phyloP scores from a whole-genome alignment of 2,329 filamentous ascomycete genomes.

The Hirsutella rhossiliensis region DNA sequence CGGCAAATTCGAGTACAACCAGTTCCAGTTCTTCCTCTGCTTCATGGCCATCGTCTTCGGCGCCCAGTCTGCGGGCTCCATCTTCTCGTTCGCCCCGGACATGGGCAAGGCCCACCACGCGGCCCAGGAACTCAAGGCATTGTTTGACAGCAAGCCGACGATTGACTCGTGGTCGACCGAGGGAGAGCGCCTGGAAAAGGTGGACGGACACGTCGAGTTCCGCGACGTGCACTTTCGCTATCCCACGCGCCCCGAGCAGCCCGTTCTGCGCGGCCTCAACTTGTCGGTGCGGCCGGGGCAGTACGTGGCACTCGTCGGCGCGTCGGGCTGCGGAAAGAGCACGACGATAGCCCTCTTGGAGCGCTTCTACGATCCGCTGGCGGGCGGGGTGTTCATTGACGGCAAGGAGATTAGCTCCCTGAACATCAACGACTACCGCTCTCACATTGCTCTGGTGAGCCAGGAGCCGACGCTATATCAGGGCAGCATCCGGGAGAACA shows the following conservation, averaged over 20 bases:
- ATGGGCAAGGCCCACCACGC: conserved; percentile 89
- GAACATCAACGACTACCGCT: conserved; percentile 79
- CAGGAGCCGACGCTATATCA: conserved; percentile 95
- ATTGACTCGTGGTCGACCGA: conserved; percentile 74
- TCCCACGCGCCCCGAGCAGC: conserved; percentile 79
- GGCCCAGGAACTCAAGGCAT: conserved; percentile 63
- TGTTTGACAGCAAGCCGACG: conserved; percentile 70
- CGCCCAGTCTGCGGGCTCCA: conserved; percentile 78
- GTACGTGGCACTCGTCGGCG: conserved; percentile 84
- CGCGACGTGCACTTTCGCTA: conserved; percentile 90
- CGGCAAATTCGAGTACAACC: conserved; percentile 53
- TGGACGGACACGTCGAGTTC: conserved; percentile 79
- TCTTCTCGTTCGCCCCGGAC: conserved; percentile 83
- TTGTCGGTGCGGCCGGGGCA: conserved; percentile 63
- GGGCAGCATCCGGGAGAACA: conserved; percentile 83
- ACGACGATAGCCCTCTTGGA: conserved; percentile 88
- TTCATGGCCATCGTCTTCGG: conserved; percentile 85
- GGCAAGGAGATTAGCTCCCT: conserved; percentile 69
- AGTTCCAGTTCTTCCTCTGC: conserved; percentile 87
- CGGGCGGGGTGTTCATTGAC: conserved; percentile 71
- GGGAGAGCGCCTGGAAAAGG: conserved; percentile 47
- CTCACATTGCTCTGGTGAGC: conserved; percentile 73
- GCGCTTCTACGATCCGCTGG: conserved; percentile 84
- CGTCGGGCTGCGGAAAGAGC: conserved; percentile 86
- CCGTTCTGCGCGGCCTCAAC: conserved; percentile 79